phyloP scores from a whole-genome alignment of 2,329 filamentous ascomycete genomes.

The Microascus cirrosus region DNA sequence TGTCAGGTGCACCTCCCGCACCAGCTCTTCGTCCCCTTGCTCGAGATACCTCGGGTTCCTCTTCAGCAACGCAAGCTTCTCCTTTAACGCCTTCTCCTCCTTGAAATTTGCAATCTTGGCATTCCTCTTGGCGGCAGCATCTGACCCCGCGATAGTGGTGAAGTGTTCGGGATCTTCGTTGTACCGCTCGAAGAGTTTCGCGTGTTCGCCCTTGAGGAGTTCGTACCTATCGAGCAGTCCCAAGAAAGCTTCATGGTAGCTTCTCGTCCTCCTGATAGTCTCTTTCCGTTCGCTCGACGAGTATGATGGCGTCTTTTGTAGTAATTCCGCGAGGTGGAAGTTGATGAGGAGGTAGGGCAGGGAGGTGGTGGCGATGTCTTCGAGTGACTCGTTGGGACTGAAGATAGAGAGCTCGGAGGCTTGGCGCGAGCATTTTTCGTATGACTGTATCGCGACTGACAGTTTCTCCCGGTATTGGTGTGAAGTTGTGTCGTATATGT shows the following conservation, averaged over 20 bases:
- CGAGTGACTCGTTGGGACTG: slow-evolving; percentile 78
- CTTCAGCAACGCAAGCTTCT: slow-evolving; percentile 56
- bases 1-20: slow-evolving; percentile 68
- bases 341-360: slow-evolving; percentile 75
- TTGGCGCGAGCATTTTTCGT: slow-evolving; percentile 61
- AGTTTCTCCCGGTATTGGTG: slow-evolving; percentile 58
- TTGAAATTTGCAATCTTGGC: slow-evolving; percentile 79
- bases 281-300: slow-evolving; percentile 45
- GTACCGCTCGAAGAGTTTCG: slow-evolving; percentile 61
- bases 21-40: slow-evolving; percentile 67
- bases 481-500: slow-evolving; percentile 52
- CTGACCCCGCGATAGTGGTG: slow-evolving; percentile 48
- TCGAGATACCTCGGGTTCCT: slow-evolving; percentile 19
- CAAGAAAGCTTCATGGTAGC: slow-evolving; percentile 69
- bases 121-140: slow-evolving; percentile 59
- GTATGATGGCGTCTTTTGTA: slow-evolving; percentile 51
- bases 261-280: slow-evolving; percentile 52
- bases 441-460: slow-evolving; percentile 53
- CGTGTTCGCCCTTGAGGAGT: slow-evolving; percentile 53
- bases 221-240: slow-evolving; percentile 68
- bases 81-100: slow-evolving; percentile 75
- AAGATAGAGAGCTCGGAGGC: slow-evolving; percentile 68
- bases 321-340: slow-evolving; percentile 69
- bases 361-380: slow-evolving; percentile 77
- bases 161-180: slow-evolving; percentile 62